These are phyloP conservation scores for Cercis canadensis DNA, from an alignment of 306 rosid species.

Conservation along the genomic window DNA sequence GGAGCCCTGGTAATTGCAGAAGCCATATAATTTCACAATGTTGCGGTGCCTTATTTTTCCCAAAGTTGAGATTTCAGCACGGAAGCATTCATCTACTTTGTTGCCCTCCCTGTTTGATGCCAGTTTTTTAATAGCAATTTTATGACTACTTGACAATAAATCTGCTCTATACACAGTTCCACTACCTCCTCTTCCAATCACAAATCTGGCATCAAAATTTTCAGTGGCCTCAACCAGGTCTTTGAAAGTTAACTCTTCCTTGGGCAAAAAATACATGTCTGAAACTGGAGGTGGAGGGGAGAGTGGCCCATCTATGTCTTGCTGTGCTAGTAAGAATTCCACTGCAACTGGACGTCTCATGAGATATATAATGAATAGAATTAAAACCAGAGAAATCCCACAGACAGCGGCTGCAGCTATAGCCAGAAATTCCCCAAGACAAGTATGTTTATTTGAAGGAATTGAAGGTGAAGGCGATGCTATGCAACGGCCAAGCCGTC, in stretches of 20 bases:
- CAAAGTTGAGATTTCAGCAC: slow-evolving; percentile 70
- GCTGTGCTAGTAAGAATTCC: slow-evolving; percentile 43
- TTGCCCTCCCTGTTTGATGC: slow-evolving; percentile 61
- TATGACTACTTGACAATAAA: slow-evolving; percentile 47
- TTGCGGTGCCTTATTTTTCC: slow-evolving; percentile 80
- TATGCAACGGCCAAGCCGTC: slow-evolving; percentile 54
- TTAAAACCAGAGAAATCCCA: slow-evolving; percentile 69
- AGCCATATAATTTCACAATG: slow-evolving; percentile 79
- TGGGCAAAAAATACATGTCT: slow-evolving; percentile 65
- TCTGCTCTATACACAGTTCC: slow-evolving; percentile 78
- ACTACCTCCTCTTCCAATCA: slow-evolving; percentile 73
- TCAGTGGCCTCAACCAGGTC: slow-evolving; percentile 78
- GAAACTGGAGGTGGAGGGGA: slow-evolving; percentile 50
- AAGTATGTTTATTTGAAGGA: slow-evolving; percentile 34
- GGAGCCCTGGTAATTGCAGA: slow-evolving; percentile 66
- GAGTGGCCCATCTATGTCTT: slow-evolving; percentile 42
- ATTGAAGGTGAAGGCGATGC: slow-evolving; percentile 38
- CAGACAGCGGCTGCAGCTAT: slow-evolving; percentile 60
- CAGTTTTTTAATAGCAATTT: slow-evolving; percentile 70
- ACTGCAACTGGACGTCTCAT: slow-evolving; percentile 56
- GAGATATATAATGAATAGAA: slow-evolving; percentile 54
- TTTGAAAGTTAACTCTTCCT: slow-evolving; percentile 64
- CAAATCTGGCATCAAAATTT: slow-evolving; percentile 61
- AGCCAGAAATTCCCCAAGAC: slow-evolving; percentile 57
- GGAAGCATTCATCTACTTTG: slow-evolving; percentile 59